Evolutionary conservation across 2,329 filamentous ascomycete genomes (phyloP), one percentile per base, ranked within the genome.

Genomic region (Xylariaceae sp.): DNA sequence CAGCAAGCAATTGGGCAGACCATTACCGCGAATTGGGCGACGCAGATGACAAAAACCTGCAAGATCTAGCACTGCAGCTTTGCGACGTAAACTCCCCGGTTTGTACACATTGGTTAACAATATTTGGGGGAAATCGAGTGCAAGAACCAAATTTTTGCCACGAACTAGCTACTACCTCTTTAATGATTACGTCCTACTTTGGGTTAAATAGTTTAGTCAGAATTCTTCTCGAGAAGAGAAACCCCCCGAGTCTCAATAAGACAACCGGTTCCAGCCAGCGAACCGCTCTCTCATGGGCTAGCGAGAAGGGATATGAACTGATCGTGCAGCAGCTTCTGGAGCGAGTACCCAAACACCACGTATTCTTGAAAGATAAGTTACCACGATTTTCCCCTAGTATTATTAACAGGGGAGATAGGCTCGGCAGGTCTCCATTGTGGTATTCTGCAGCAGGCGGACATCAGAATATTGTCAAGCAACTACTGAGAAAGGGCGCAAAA

Each of bases 321-420:
- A 45, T 49, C n/a, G 45, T 49, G 8, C 22, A 41, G 32, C 29
- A 10, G 14, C 43, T 52, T 38, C 40, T 52, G 8, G 21, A 45
- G 37, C 37, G 32, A 35, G 37, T 48, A 27, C 34, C 41, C 4
- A 84, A 86, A 58, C 76, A 88, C 20, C 83, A 29, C 63, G 75
- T 76, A n/a, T 83, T 88, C 4, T 66, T 88, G 25, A 81, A 79
- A 59, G 70, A 81, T 44, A 40, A 6, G n/a, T 23, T 41, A 25
- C n/a, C 10, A 34, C 22, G 10, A 25, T 14, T 3, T n/a, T 37
- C 5, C 25, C 32, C 41, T 37, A 40, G 32, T 4, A 45, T 45
- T 7, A 11, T 48, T 32, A 48, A 43, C 25, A 23, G 5, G 36
- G 37, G 2, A 22, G 44, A 47, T 42, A 12, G 2, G 17, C 4